A percentile compares a stretch with the other conserved stretches of the same genome.
Conservation (phyloP, 805 yeast genomes). For the Priceomyces medius region DNA sequence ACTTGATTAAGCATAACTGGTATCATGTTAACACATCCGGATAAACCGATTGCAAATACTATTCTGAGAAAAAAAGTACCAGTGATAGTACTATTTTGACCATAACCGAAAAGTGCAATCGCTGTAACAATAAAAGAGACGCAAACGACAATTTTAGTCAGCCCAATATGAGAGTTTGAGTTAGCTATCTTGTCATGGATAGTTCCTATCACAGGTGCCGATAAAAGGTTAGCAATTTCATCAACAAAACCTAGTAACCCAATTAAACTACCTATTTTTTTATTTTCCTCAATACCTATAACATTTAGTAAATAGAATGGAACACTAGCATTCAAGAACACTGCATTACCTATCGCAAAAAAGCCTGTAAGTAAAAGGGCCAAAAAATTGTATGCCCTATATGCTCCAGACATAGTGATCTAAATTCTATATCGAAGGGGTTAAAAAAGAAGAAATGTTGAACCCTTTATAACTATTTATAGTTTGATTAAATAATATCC, state of each 20-base stretch:
- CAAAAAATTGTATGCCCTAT: slow-evolving; percentile 18
- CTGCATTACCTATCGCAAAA: slow-evolving; percentile 37
- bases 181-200: slow-evolving; percentile 51
- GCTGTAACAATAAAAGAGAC: slow-evolving; percentile 51
- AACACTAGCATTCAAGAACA: slow-evolving; percentile 23
- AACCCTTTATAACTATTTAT: too few relatives aligned
- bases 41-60: slow-evolving; percentile 62
- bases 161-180: slow-evolving; percentile 27
- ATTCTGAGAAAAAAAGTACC: slow-evolving; percentile 47
- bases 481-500: too few relatives aligned
- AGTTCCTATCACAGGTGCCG: slow-evolving; percentile 65
- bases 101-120: slow-evolving; percentile 48
- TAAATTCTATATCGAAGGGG: too few relatives aligned
- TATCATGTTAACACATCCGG: slow-evolving; percentile 54
- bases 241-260: slow-evolving; percentile 51
- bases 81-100: slow-evolving; percentile 26
- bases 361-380: slow-evolving; percentile 39
- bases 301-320: slow-evolving; percentile 39
- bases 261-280: slow-evolving; percentile 31
- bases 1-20: slow-evolving; percentile 61
- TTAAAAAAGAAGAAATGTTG: too few relatives aligned
- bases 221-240: slow-evolving; percentile 52
- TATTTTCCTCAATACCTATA: slow-evolving; percentile 21
- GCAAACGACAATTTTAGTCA: slow-evolving; percentile 53
- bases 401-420: too few relatives aligned